These are phyloP conservation scores for Russula foetens DNA, from an alignment of 768 basidiomycete species.

Conservation along the genomic window DNA sequence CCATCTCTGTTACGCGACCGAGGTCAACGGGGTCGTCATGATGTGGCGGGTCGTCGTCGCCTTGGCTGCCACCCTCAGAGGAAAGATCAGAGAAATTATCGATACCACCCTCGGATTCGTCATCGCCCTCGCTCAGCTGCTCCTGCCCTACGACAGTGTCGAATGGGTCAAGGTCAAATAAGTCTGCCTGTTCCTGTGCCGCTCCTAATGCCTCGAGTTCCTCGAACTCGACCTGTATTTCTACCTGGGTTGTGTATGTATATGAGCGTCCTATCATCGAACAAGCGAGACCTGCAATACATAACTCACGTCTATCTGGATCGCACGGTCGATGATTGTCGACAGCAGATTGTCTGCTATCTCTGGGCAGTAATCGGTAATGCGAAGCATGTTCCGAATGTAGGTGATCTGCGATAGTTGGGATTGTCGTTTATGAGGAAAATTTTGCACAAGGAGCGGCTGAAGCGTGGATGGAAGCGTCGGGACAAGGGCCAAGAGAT, in stretches of 20 bases:
- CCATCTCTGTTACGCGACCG: constrained; percentile 76
- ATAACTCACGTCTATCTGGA: constrained; percentile 77
- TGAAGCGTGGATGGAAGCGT: constrained; percentile 83
- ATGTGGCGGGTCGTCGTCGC: constrained; percentile 32
- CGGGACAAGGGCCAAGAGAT: constrained; percentile 85
- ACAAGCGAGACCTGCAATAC: neutral
- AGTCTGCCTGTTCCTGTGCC: constrained; percentile 39
- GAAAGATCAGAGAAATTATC: constrained; percentile 67
- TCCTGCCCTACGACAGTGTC: constrained; percentile 79
- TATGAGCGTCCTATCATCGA: neutral
- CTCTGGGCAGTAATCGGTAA: constrained; percentile 85
- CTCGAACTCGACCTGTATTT: constrained; percentile 94
- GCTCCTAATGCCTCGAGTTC: constrained; percentile 69
- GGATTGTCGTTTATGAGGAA: constrained; percentile 90
- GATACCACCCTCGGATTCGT: constrained; percentile 33
- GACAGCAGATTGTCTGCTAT: constrained; percentile 76
- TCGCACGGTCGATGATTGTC: constrained; percentile 86
- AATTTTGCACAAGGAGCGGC: constrained; percentile 74
- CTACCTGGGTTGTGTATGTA: constrained; percentile 49
- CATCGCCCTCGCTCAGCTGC: constrained; percentile 46
- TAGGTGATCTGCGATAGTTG: constrained; percentile 77
- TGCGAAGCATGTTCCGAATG: constrained; percentile 77
- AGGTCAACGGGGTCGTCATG: constrained; percentile 47
- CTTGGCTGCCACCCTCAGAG: constrained; percentile 53
- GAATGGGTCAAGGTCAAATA: constrained; percentile 81